Percentiles rank a stretch among this genome's conserved stretches.
These are phyloP conservation scores for Trichoderma gracile DNA, from an alignment of 2,329 filamentous ascomycete species.

Conservation along the genomic window DNA sequence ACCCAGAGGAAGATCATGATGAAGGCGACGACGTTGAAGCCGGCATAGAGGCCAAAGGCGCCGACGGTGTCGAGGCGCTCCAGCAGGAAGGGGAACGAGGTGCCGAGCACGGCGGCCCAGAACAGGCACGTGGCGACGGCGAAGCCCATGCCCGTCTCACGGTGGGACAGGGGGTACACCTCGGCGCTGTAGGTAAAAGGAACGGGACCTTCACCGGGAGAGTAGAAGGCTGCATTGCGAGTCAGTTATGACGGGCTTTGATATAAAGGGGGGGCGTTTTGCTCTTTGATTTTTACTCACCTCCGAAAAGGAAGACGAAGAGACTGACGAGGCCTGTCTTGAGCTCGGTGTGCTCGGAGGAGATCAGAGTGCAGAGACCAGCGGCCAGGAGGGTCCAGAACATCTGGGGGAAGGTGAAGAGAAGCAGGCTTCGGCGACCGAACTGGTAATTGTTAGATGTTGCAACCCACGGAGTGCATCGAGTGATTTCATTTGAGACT, in stretches of 20 bases:
- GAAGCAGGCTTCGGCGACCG: constrained; percentile 60
- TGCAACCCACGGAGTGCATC: too few relatives aligned
- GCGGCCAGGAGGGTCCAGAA: constrained; percentile 55
- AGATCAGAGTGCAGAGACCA: constrained; percentile 43
- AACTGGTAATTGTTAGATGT: constrained; percentile 40
- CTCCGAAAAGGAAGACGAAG: constrained; percentile 65
- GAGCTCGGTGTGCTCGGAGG: constrained; percentile 39
- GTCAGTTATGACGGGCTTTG: background rate
- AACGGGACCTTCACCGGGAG: constrained; percentile 63
- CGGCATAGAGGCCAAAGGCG: constrained; percentile 54
- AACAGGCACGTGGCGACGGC: constrained; percentile 62
- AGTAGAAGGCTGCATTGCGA: constrained; percentile 56
- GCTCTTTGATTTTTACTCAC: constrained; percentile 19
- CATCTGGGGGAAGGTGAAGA: constrained; percentile 69
- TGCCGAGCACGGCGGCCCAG: constrained; percentile 52
- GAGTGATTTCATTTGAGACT: background rate
- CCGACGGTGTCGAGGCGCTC: constrained; percentile 38
- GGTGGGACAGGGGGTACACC: constrained; percentile 63
- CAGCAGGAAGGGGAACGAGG: constrained; percentile 55
- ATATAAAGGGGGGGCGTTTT: too few relatives aligned
- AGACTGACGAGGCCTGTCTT: constrained; percentile 58
- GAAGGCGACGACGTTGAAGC: constrained; percentile 56
- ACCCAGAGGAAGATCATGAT: constrained; percentile 53
- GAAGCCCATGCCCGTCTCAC: constrained; percentile 65
- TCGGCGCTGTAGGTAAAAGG: constrained; percentile 64